Conservation (phyloP, 768 basidiomycete genomes). For the Dioszegia aurantiaca region DNA sequence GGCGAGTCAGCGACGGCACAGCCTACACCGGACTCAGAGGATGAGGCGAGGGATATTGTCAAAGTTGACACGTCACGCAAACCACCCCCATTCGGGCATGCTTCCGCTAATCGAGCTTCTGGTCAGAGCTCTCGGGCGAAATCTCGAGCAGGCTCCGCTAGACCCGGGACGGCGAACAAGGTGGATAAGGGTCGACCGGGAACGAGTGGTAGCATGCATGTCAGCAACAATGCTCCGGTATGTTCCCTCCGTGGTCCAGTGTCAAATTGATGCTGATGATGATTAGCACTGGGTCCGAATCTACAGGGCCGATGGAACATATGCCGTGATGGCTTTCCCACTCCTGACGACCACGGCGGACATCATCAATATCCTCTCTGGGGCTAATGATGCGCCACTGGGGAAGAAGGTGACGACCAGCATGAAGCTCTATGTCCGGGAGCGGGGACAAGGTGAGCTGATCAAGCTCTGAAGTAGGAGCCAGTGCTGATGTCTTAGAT, state of each 20-base stretch:
- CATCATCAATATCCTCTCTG: conserved; percentile 63
- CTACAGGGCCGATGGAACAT: conserved; percentile 69
- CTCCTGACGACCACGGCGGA: conserved; percentile 67
- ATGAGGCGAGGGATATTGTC: not conserved
- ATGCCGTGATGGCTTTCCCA: conserved; percentile 66
- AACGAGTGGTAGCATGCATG: conserved; percentile 35
- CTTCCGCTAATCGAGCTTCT: conserved; percentile 23
- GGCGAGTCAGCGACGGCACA: conserved; percentile 14
- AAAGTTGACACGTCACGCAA: conserved; percentile 3
- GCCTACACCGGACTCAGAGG: not conserved
- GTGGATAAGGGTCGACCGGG: conserved; percentile 37
- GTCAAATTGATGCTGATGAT: not conserved
- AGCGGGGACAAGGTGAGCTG: conserved; percentile 53
- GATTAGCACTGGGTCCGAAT: conserved; percentile 66
- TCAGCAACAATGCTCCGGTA: conserved; percentile 21
- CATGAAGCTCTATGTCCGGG: conserved; percentile 59
- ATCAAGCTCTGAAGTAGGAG: not conserved
- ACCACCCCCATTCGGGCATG: conserved; percentile 45
- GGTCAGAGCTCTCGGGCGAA: conserved; percentile 22
- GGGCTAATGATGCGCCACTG: conserved; percentile 29
- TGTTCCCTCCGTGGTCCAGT: conserved; percentile 8
- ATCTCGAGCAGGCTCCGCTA: conserved; percentile 17
- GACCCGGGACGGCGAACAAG: conserved; percentile 35
- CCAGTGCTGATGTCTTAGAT: conserved; percentile 58
- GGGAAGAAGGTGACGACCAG: conserved; percentile 41